Base-by-base conservation (phyloP, 2,329 filamentous ascomycete species). In the Claviceps sp. region DNA sequence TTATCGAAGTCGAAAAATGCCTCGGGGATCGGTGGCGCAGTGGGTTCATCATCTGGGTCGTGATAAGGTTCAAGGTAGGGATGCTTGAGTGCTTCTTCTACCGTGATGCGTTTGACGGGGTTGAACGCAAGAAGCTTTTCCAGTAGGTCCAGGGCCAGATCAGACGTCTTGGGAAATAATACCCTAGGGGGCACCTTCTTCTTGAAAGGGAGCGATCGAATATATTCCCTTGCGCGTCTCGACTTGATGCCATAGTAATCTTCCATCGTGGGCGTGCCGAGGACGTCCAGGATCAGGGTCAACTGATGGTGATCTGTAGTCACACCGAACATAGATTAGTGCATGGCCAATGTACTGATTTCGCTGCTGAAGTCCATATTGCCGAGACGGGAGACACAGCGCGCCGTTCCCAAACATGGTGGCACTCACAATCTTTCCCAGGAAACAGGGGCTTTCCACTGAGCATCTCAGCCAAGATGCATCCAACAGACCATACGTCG, bases 231-330 rank as follows among this genome's bases (percentile, higher is more conserved):
- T 49, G 93, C 93, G 63, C 93, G 88, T 59, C 93, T 87, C 51
- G 93, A 97, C 74, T 98, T 98, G 80, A 98, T 98, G 58, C 93
- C 93, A 63, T 98, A 98, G 78, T 98, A 98, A 68, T 98, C 93
- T 69, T 98, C 93, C 93, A 98, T 98, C 13, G 93, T 98, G 2
- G 93, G 93, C 3, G 93, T 98, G 58, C 93, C 93, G 54, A 98
- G 85, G 49, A 98, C 91, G 62, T 98, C 93, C 59, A 98, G 78
- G 64, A 98, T 98, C 56, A 98, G 77, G 6, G 93, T 98, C 62
- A 98, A 75, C 72, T 98, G 93, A 72, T 98, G 93, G 71, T 98
- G 93, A 67, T 98, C 89, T 95, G 60, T 11, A 47, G 20, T 6
- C 6, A 24, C n/a, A 9, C 13, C 13, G n/a, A 36, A 22, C 48